Percentiles rank a stretch among this genome's conserved stretches.
These are phyloP conservation scores for Colletotrichum liaoningense DNA, from an alignment of 2,329 filamentous ascomycete genomes.

Conservation along the genomic window DNA sequence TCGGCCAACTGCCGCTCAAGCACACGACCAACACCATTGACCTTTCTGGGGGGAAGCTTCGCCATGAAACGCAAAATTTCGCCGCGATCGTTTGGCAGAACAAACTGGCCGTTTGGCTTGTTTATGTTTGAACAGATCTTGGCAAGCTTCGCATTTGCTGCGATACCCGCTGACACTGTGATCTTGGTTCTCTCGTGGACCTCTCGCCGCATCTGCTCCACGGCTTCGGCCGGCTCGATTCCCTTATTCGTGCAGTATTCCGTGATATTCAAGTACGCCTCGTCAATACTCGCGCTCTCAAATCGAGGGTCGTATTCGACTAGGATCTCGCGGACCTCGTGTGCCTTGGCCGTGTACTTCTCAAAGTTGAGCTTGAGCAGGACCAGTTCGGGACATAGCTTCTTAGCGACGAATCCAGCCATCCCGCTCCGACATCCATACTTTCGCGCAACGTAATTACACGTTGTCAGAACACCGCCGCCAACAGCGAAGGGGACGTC, in stretches of 20 bases:
- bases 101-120: constrained; percentile 94
- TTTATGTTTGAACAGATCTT: constrained; percentile 97
- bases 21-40: constrained; percentile 95
- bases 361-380: constrained; percentile 87
- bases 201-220: constrained; percentile 81
- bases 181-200: constrained; percentile 82
- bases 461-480: constrained; percentile 71
- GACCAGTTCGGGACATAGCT: constrained; percentile 88
- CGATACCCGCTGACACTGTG: constrained; percentile 94
- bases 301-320: constrained; percentile 91
- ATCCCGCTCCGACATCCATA: constrained; percentile 95
- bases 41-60: constrained; percentile 85
- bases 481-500: constrained; percentile 93
- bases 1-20: constrained; percentile 91
- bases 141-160: constrained; percentile 90
- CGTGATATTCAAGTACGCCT: constrained; percentile 96
- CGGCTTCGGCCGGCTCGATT: constrained; percentile 77
- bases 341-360: constrained; percentile 91
- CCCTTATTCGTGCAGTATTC: constrained; percentile 79
- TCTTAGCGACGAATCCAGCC: constrained; percentile 95
- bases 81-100: constrained; percentile 76
- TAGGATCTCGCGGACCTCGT: constrained; percentile 85
- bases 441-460: constrained; percentile 90
- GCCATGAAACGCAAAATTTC: constrained; percentile 89
- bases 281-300: constrained; percentile 94